Evolutionary conservation across 2,329 filamentous ascomycete species (phyloP).

Genomic region (Colletotrichum sp.): DNA sequence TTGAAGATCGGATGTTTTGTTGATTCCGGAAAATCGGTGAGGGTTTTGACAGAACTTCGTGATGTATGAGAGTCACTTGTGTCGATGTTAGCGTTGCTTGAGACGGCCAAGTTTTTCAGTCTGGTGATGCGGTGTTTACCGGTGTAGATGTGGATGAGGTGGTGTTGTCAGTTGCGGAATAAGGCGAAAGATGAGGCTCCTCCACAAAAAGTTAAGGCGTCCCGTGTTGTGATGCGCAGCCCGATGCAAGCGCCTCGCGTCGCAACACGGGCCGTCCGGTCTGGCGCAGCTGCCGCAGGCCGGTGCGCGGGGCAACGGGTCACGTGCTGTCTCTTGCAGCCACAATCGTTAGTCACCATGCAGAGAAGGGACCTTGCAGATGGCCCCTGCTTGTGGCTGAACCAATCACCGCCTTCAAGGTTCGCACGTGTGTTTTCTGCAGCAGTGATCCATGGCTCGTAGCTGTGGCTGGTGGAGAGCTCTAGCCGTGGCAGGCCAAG

Average conservation of each 20-base stretch:
- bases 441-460: background rate
- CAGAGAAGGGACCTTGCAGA: background rate
- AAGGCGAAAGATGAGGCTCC: background rate
- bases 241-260: slow-evolving; percentile 3
- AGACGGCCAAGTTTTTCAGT: background rate
- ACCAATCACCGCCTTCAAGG: background rate
- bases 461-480: slow-evolving; percentile 17
- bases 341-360: background rate
- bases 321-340: background rate
- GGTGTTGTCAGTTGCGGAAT: slow-evolving; percentile 9
- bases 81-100: background rate
- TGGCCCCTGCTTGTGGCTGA: background rate
- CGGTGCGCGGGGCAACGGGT: slow-evolving; percentile 21
- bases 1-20: background rate
- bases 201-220: slow-evolving; percentile 5
- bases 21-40: background rate
- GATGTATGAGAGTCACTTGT: background rate
- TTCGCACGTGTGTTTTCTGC: slow-evolving; percentile 4
- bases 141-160: background rate
- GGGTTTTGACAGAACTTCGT: no score
- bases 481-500: background rate
- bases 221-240: slow-evolving; percentile 16
- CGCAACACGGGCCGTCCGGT: background rate
- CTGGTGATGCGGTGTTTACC: background rate
- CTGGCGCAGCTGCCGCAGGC: background rate